These are phyloP conservation scores for Calocybe gambosa DNA, from an alignment of 1,284 basidiomycete species.

Conservation along the genomic window DNA sequence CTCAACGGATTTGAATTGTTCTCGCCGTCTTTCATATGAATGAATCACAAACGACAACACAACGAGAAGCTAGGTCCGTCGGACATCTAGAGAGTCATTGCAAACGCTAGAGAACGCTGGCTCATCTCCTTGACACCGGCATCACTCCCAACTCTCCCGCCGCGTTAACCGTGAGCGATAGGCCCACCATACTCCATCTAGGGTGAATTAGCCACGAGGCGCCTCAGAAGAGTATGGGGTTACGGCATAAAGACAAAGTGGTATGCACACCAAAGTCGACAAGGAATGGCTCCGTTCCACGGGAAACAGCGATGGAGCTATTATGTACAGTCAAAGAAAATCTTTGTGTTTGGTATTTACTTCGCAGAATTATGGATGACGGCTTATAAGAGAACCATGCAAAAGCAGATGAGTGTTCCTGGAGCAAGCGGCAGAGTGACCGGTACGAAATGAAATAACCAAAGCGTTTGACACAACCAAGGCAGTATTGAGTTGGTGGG, in stretches of 20 bases:
- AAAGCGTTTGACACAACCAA: no score
- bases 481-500: no score
- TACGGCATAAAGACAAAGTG: slow-evolving; percentile 8
- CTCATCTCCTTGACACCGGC: slow-evolving; percentile 11
- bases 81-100: slow-evolving; percentile 12
- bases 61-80: slow-evolving; percentile 11
- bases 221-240: slow-evolving; percentile 16
- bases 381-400: no score
- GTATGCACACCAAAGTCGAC: no score
- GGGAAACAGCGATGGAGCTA: no score
- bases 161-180: neutral
- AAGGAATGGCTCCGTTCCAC: no score
- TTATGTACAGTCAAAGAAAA: no score
- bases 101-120: slow-evolving; percentile 9
- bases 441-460: no score
- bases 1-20: slow-evolving; percentile 29
- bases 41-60: slow-evolving; percentile 3
- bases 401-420: no score
- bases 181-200: slow-evolving; percentile 11
- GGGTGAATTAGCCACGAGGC: slow-evolving; percentile 12
- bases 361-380: no score
- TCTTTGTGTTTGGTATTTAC: no score
- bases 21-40: slow-evolving; percentile 15
- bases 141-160: slow-evolving; percentile 10
- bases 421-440: no score